Percentiles rank a stretch among this genome's conserved stretches.
Evolutionary conservation across 768 basidiomycete species (phyloP).

Genomic region (Leucocoprinus sp.): DNA sequence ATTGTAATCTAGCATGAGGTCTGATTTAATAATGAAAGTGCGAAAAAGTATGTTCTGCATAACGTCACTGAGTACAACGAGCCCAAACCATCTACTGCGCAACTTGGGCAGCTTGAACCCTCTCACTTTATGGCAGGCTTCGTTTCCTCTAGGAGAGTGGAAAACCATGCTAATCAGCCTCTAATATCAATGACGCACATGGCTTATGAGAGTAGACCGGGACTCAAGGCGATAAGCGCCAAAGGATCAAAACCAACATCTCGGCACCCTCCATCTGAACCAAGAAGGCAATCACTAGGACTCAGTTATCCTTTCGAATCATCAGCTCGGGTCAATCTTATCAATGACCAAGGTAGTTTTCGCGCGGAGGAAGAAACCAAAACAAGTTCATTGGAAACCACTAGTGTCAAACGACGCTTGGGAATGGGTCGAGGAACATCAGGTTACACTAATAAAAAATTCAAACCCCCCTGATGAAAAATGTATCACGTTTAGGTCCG

Average conservation of each 20-base stretch:
- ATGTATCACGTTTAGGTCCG: not conserved
- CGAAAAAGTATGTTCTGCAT: conserved; percentile 14
- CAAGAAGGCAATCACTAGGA: not conserved
- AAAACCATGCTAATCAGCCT: not conserved
- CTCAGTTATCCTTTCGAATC: not conserved
- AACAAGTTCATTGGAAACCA: not conserved
- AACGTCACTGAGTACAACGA: not conserved
- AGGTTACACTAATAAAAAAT: conserved; percentile 64
- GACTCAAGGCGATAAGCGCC: not conserved
- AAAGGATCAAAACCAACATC: not conserved
- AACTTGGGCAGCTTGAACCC: not conserved
- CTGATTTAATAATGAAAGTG: conserved; percentile 19
- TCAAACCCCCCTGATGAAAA: conserved; percentile 43
- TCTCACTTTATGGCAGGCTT: not conserved
- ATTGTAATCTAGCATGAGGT: conserved; percentile 6
- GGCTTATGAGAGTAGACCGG: not conserved
- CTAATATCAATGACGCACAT: not conserved
- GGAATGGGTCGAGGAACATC: conserved; percentile 48
- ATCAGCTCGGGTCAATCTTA: not conserved
- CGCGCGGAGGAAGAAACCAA: conserved; percentile 3
- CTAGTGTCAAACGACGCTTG: conserved; percentile 44
- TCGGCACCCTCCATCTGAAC: not conserved
- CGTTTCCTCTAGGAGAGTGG: conserved; percentile 2
- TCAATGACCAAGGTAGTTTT: not conserved
- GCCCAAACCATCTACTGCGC: not conserved